Evolutionary conservation across 495 filamentous ascomycete species (phyloP).

Genomic region (Penicillium desertorum): DNA sequence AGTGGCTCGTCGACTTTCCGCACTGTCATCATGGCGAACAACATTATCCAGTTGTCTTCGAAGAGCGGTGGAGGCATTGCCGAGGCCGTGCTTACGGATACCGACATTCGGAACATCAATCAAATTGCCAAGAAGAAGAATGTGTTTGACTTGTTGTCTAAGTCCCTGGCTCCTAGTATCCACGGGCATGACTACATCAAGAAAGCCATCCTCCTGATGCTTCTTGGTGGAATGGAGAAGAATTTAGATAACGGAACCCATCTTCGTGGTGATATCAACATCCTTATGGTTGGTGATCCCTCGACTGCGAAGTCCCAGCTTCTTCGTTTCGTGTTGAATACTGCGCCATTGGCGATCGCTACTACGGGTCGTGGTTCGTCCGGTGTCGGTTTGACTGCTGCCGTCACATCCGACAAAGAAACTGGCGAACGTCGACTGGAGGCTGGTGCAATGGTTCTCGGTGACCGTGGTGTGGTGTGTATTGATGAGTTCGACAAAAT

Average conservation of each 20-base stretch:
- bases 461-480: conserved; percentile 94
- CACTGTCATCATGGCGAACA: conserved; percentile 90
- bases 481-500: conserved; percentile 99
- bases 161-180: conserved; percentile 96
- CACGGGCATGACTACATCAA: conserved; percentile 98
- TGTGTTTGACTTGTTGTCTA: conserved; percentile 89
- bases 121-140: conserved; percentile 94
- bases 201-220: conserved; percentile 94
- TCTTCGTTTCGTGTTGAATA: conserved; percentile 96
- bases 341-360: conserved; percentile 92
- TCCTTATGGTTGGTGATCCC: conserved; percentile 98
- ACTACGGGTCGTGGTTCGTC: conserved; percentile 97
- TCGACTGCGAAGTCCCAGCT: conserved; percentile 98
- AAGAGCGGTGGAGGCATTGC: conserved; percentile 95
- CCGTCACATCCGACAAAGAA: conserved; percentile 95
- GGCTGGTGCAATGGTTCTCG: conserved; percentile 98
- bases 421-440: conserved; percentile 94
- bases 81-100: conserved; percentile 91
- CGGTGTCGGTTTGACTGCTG: conserved; percentile 95
- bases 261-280: conserved; percentile 97
- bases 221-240: conserved; percentile 98
- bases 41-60: conserved; percentile 90
- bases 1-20: conserved; percentile 88
- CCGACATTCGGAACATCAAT: conserved; percentile 97
- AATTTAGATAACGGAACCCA: conserved; percentile 98